Percentiles rank a stretch among this genome's conserved stretches.
Conservation (phyloP, 2,329 filamentous ascomycete species). For the Proliferodiscus dingleyae region DNA sequence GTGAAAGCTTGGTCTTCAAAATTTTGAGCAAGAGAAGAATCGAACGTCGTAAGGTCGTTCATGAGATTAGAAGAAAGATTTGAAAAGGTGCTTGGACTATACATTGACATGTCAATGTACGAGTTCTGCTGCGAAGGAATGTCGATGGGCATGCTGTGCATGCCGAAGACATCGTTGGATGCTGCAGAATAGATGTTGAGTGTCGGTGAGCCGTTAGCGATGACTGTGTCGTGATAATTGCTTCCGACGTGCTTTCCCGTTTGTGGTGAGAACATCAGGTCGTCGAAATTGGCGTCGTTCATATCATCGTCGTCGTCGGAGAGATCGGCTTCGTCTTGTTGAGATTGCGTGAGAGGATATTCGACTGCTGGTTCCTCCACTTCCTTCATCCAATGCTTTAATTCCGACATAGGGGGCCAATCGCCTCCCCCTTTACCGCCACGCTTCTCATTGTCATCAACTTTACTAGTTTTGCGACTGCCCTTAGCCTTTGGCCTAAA, state of each 20-base stretch:
- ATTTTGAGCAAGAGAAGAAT: slow-evolving; percentile 1
- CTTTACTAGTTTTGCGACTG: slow-evolving; percentile 32
- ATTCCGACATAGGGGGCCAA: slow-evolving; percentile 49
- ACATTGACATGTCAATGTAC: slow-evolving; percentile 3
- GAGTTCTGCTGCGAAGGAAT: slow-evolving; percentile 1
- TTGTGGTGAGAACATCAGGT: background rate
- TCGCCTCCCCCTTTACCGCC: slow-evolving; percentile 48
- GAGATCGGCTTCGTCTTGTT: slow-evolving; percentile 5
- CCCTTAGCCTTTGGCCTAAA: slow-evolving; percentile 62
- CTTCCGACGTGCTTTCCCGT: background rate
- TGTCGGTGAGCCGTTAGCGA: background rate
- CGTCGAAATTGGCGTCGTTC: background rate
- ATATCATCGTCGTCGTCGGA: slow-evolving; percentile 1
- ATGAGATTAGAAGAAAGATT: slow-evolving; percentile 1
- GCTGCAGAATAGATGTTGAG: slow-evolving; percentile 1
- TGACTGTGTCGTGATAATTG: background rate
- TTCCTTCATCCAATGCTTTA: slow-evolving; percentile 55
- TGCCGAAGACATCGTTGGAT: slow-evolving; percentile 1
- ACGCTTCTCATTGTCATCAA: slow-evolving; percentile 38
- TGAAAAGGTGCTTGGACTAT: background rate
- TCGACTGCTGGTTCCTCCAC: slow-evolving; percentile 28
- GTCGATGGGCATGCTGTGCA: slow-evolving; percentile 3
- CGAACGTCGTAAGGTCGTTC: slow-evolving; percentile 5
- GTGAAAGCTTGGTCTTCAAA: slow-evolving; percentile 3
- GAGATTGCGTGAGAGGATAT: background rate